Evolutionary conservation across 2,329 filamentous ascomycete species (phyloP).

Genomic region (Alternaria solani): DNA sequence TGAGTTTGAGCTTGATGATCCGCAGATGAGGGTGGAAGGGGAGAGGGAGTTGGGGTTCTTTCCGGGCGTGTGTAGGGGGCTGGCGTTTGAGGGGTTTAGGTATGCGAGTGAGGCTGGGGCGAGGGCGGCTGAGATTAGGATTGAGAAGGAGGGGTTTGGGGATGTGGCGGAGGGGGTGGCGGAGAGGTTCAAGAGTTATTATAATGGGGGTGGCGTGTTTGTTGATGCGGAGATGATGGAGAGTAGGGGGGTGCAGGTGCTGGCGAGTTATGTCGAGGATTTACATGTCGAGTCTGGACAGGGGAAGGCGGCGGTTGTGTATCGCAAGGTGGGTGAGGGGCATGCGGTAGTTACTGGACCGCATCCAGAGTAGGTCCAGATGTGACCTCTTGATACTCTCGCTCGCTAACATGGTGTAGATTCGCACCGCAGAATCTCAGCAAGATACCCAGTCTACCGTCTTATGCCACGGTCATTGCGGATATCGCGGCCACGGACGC

Average conservation of each 20-base stretch:
- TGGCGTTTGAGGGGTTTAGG: conserved; percentile 87
- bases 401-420: conserved; percentile 56
- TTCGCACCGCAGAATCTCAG: conserved; percentile 83
- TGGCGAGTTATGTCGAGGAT: conserved; percentile 80
- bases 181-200: conserved; percentile 77
- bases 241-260: conserved; percentile 74
- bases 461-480: conserved; percentile 75
- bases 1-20: conserved; percentile 90
- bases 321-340: conserved; percentile 83
- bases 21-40: conserved; percentile 83
- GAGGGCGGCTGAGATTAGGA: conserved; percentile 71
- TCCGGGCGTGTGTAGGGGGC: conserved; percentile 82
- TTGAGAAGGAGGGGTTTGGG: conserved; percentile 68
- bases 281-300: conserved; percentile 79
- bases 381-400: too few species aligned
- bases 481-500: conserved; percentile 73
- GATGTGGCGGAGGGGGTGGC: conserved; percentile 59
- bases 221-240: conserved; percentile 74
- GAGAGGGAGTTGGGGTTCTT: conserved; percentile 87
- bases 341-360: conserved; percentile 82
- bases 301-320: conserved; percentile 79
- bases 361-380: conserved; percentile 81
- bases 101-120: conserved; percentile 90
- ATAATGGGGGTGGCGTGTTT: conserved; percentile 94
- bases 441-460: conserved; percentile 69